These are phyloP conservation scores for Gracilaria caudata DNA, from an alignment of 23 red algal species.

Conservation along the genomic window DNA sequence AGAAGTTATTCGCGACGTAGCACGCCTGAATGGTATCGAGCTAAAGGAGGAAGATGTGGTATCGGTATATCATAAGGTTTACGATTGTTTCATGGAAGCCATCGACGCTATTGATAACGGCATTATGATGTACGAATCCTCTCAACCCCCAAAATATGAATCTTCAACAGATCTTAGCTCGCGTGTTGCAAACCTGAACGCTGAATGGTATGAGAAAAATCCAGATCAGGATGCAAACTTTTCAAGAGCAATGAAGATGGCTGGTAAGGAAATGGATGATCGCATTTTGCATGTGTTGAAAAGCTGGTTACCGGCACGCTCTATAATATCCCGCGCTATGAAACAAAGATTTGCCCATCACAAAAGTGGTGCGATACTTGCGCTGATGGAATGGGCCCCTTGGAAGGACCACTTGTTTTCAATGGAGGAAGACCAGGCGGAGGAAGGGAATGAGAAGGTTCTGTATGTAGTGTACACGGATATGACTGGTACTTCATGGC, in stretches of 20 bases:
- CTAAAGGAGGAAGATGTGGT: slow-evolving; percentile 29
- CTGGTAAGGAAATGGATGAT: slow-evolving; percentile 89
- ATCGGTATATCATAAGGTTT: slow-evolving; percentile 80
- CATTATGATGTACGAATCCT: slow-evolving; percentile 74
- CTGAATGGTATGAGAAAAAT: slow-evolving; percentile 81
- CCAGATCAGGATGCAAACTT: slow-evolving; percentile 83
- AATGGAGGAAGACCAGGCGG: slow-evolving; percentile 63
- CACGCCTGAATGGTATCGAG: slow-evolving; percentile 3
- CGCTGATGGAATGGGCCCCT: slow-evolving; percentile 80
- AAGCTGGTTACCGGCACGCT: slow-evolving; percentile 90
- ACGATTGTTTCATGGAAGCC: slow-evolving; percentile 92
- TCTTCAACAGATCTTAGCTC: slow-evolving; percentile 74
- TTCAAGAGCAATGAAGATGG: slow-evolving; percentile 63
- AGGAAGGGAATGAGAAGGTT: slow-evolving; percentile 26
- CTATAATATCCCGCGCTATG: slow-evolving; percentile 74
- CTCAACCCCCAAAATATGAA: slow-evolving; percentile 72
- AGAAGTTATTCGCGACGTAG: slow-evolving; percentile 64
- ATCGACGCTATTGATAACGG: slow-evolving; percentile 98
- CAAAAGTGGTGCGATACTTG: slow-evolving; percentile 67
- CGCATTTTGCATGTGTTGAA: slow-evolving; percentile 52
- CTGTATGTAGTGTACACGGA: slow-evolving; percentile 91
- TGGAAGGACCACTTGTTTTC: slow-evolving; percentile 97
- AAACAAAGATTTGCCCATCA: slow-evolving; percentile 34
- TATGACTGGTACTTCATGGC: slow-evolving; percentile 73
- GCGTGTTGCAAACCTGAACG: slow-evolving; percentile 83